A percentile compares a stretch with the other conserved stretches of the same genome.
Evolutionary conservation across 140 eudicot genomes (phyloP).

Genomic region (Ambrosia hybrid): DNA sequence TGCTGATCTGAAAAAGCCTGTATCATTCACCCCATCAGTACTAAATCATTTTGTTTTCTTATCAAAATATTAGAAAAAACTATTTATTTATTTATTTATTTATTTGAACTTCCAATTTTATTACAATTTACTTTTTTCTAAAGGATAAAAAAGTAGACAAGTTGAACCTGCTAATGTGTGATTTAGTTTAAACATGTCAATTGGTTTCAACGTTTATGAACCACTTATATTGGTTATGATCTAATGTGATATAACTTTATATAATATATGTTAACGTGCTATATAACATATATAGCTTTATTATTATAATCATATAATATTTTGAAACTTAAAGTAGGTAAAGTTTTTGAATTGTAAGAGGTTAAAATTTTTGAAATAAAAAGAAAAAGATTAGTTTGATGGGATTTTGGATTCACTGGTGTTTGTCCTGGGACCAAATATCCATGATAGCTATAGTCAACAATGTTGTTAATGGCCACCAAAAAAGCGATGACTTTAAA

Average conservation of each 20-base stretch:
- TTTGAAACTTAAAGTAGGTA: not conserved
- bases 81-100: not conserved
- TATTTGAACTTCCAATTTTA: constrained; percentile 8
- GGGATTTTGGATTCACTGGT: constrained; percentile 30
- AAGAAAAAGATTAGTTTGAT: constrained; percentile 19
- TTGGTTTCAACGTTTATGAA: too few species aligned
- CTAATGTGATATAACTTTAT: not conserved
- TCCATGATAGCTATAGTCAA: constrained; percentile 42
- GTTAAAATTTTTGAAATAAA: constrained; percentile 27
- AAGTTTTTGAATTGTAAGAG: constrained; percentile 1
- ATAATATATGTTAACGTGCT: not conserved
- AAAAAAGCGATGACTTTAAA: constrained; percentile 27
- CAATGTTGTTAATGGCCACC: constrained; percentile 33
- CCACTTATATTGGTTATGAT: too few species aligned
- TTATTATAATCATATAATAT: too few species aligned
- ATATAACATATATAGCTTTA: not conserved
- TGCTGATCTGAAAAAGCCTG: constrained; percentile 99
- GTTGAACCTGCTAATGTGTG: too few species aligned
- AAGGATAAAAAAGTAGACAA: too few species aligned
- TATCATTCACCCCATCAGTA: constrained; percentile 23
- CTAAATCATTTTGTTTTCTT: constrained; percentile 13
- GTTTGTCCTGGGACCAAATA: constrained; percentile 46
- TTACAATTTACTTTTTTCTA: not conserved
- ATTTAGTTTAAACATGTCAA: too few species aligned
- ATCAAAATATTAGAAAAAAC: not conserved